Base-by-base conservation (phyloP, 768 basidiomycete genomes). In the Nidula microcarpa region DNA sequence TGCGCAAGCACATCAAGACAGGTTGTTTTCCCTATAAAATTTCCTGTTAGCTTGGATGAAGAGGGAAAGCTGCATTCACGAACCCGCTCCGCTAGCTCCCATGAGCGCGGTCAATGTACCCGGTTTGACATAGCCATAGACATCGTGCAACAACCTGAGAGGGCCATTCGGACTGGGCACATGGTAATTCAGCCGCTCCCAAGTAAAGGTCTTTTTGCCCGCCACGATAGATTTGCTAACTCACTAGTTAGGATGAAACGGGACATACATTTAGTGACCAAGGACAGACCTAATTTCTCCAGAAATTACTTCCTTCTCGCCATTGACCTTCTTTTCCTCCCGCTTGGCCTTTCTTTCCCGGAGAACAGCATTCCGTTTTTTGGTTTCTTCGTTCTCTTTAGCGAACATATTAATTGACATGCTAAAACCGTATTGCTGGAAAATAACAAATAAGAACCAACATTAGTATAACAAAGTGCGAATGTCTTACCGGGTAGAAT, bases 51-150 rank as follows among this genome's bases (percentile, higher is more conserved):
- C 41, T 14, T 32, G 17, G 2, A 14, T 44, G 14, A 18, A 62
- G 55, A 43, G 23, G 5, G 33, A 32, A 53, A 56, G 45, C 8
- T 36, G 14, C 2, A 33, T 23, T 34, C 5, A 41, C 5, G 17
- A 30, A 8, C 85, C 87, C 43, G 89, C 89, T 50, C 89, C 89
- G 54, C 85, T 86, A 11, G 87, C 87, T 55, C 92, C 92, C 91
- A 95, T 92, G 8, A 95, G 76, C 1, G 91, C 93, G 0, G 92
- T 93, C 55, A 94, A 67, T n/a, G 85, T 91, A 2, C 91, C 93
- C 8, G 93, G 93, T 59, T 86, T 87, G 43, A 91, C 88, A 62
- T 85, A 93, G 0, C 91, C 91, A 56, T 76, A 79, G 14, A 94
- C 82, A 57, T 91, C 84, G 60, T 91, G 82, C 36, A 94, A 77